Percentiles rank a stretch among this genome's conserved stretches.
phyloP scores from a whole-genome alignment of 192 early-diverging fungal species.

The Coemansia sp. region DNA sequence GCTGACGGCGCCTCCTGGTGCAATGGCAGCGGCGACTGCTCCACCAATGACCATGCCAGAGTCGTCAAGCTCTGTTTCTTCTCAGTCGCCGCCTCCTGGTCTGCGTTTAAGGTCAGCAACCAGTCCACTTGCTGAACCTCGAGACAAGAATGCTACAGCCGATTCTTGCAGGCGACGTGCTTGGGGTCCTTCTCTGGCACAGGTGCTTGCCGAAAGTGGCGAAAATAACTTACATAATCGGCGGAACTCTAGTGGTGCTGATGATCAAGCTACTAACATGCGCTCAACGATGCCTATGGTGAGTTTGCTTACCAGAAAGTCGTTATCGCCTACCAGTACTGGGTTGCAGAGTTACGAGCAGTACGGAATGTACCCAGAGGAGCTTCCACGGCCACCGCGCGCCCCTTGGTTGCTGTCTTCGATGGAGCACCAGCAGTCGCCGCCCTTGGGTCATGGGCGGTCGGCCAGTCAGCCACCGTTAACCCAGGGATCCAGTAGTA shows the following conservation, averaged over 20 bases:
- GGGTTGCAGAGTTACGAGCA: no score
- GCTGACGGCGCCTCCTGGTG: no score
- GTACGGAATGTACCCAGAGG: no score
- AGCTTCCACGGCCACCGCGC: conserved; percentile 16
- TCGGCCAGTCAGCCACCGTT: conserved; percentile 12
- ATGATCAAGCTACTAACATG: neutral
- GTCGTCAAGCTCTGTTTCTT: no score
- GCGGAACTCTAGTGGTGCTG: neutral
- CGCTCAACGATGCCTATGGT: neutral
- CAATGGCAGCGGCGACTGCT: no score
- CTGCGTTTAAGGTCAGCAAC: neutral
- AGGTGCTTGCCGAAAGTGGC: neutral
- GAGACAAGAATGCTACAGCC: neutral
- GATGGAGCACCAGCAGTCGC: neutral
- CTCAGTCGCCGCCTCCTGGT: no score
- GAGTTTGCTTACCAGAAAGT: neutral
- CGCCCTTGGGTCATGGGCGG: neutral
- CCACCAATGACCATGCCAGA: no score
- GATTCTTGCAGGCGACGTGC: no score
- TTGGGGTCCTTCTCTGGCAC: neutral
- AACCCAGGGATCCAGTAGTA: neutral
- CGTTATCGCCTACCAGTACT: no score
- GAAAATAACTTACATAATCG: neutral
- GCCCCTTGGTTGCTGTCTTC: conserved; percentile 24
- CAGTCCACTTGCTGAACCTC: no score